phyloP scores from a whole-genome alignment of 2,329 filamentous ascomycete species.

The Dryadomyces sulphureus region DNA sequence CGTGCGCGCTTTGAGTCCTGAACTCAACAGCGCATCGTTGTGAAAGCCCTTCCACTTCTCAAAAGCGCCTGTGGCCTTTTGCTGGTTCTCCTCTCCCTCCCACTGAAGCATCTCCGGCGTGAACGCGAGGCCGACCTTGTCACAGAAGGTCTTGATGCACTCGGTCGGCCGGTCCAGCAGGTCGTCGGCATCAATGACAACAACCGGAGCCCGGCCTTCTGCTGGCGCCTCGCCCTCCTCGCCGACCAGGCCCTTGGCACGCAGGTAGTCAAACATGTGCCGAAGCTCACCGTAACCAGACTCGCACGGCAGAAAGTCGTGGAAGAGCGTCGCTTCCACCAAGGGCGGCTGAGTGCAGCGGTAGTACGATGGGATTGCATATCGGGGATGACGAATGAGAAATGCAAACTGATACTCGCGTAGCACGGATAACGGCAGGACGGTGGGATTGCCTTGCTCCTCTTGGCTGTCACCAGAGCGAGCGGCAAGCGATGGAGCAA shows the following conservation, averaged over 20 bases:
- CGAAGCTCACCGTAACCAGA: constrained; percentile 84
- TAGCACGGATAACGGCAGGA: constrained; percentile 61
- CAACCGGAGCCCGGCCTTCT: constrained; percentile 22
- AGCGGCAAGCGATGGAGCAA: constrained; percentile 63
- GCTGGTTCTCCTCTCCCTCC: constrained; percentile 60
- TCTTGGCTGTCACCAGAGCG: constrained; percentile 14
- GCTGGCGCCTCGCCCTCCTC: constrained; percentile 14
- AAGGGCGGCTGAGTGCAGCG: constrained; percentile 86
- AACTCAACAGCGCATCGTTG: constrained; percentile 81
- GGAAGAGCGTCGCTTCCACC: constrained; percentile 67
- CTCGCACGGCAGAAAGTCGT: constrained; percentile 74
- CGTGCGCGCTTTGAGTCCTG: constrained; percentile 54
- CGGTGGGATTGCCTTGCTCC: constrained; percentile 68
- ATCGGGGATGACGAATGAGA: constrained; percentile 88
- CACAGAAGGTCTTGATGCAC: constrained; percentile 67
- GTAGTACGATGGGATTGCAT: constrained; percentile 84
- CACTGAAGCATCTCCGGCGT: constrained; percentile 67
- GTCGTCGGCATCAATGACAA: constrained; percentile 87
- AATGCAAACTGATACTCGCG: constrained; percentile 87
- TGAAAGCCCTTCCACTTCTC: constrained; percentile 98
- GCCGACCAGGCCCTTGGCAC: constrained; percentile 53
- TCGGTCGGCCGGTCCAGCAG: constrained; percentile 70
- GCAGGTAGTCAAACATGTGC: constrained; percentile 73
- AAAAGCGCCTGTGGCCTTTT: constrained; percentile 58
- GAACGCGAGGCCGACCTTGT: constrained; percentile 65